Evolutionary conservation across 495 filamentous ascomycete genomes (phyloP).

Genomic region (Neurospora intermedia): DNA sequence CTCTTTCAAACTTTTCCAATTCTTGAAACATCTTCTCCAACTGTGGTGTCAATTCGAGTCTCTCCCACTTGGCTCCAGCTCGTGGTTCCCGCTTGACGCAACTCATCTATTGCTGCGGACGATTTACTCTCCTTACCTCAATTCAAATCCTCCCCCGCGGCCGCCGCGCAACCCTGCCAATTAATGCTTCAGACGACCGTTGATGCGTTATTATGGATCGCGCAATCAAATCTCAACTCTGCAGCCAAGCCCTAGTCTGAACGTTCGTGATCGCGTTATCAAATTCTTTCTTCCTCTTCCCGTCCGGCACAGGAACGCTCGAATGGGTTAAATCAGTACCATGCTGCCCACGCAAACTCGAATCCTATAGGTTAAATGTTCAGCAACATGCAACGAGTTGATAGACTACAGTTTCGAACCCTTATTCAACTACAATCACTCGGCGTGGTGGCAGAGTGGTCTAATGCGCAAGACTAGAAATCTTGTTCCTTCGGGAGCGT

Average conservation of each 20-base stretch:
- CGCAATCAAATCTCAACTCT: not conserved
- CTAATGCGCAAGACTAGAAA: too few relatives aligned
- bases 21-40: not conserved
- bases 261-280: not conserved
- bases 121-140: not conserved
- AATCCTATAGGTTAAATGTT: not conserved
- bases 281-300: not conserved
- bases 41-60: not conserved
- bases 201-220: not conserved
- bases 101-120: not conserved
- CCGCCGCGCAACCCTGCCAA: not conserved
- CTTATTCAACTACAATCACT: not conserved
- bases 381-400: not conserved
- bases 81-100: not conserved
- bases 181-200: not conserved
- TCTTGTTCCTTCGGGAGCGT: too few relatives aligned
- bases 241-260: not conserved
- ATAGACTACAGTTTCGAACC: not conserved
- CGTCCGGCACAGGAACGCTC: not conserved
- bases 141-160: not conserved
- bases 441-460: not conserved
- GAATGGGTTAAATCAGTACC: not conserved
- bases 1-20: not conserved
- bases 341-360: not conserved
- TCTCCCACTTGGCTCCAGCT: not conserved